Percentiles rank a stretch among this genome's conserved stretches.
phyloP scores from a whole-genome alignment of 2,329 filamentous ascomycete species.

The Neonectria coccinea region DNA sequence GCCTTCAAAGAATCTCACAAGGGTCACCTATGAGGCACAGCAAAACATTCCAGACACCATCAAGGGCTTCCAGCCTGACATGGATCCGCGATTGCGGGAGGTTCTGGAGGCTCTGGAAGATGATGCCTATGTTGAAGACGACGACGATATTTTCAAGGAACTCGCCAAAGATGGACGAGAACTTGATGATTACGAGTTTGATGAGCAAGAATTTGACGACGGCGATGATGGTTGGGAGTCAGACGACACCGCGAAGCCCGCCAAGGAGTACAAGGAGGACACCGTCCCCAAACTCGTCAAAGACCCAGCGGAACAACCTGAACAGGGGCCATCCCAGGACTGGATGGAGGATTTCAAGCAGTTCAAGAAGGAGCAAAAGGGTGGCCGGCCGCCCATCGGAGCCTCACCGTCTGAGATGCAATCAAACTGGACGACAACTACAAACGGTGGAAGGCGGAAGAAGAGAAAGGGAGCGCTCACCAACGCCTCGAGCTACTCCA shows the following conservation, averaged over 20 bases:
- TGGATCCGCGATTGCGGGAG: constrained; percentile 93
- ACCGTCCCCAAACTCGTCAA: constrained; percentile 62
- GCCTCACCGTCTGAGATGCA: constrained; percentile 72
- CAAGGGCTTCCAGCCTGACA: constrained; percentile 94
- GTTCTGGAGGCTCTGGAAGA: constrained; percentile 94
- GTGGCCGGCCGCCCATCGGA: constrained; percentile 55
- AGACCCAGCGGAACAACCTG: constrained; percentile 59
- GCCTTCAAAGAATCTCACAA: constrained; percentile 82
- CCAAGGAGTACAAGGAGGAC: constrained; percentile 65
- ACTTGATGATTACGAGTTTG: constrained; percentile 83
- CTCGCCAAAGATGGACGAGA: constrained; percentile 78
- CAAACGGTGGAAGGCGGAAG: constrained; percentile 85
- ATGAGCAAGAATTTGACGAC: constrained; percentile 70
- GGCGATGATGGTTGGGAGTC: constrained; percentile 93
- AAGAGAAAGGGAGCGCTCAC: constrained; percentile 96
- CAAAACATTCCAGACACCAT: constrained; percentile 93
- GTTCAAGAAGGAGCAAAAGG: constrained; percentile 86
- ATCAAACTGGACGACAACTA: constrained; percentile 79
- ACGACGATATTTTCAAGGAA: constrained; percentile 86
- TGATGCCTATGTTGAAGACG: constrained; percentile 90
- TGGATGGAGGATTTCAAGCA: constrained; percentile 95
- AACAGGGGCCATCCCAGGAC: constrained; percentile 76
- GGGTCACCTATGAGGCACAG: constrained; percentile 88
- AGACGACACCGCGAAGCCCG: constrained; percentile 88
- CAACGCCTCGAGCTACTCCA: constrained; percentile 86